A percentile compares a stretch with the other conserved stretches of the same genome.
phyloP scores from a whole-genome alignment of 768 basidiomycete genomes.

The Dictyophora rubrovolvata region DNA sequence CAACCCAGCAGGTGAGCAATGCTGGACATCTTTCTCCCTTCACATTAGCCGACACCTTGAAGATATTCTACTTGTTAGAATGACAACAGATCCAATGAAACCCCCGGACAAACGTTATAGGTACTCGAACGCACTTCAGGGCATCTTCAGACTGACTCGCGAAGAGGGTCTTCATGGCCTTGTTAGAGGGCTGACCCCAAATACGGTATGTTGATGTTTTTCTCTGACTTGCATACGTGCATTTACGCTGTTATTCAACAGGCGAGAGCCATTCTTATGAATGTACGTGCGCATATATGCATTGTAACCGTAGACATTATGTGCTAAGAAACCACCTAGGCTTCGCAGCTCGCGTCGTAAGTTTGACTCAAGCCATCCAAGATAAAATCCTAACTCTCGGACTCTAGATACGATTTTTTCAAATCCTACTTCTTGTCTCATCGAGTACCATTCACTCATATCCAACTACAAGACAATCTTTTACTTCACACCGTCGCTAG shows the following conservation, averaged over 20 bases:
- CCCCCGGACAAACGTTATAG: constrained; percentile 64
- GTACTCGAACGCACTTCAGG: constrained; percentile 71
- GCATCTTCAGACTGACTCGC: constrained; percentile 52
- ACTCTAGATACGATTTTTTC: constrained; percentile 63
- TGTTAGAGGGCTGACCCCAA: constrained; percentile 66
- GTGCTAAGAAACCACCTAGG: constrained; percentile 27
- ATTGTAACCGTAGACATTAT: background rate
- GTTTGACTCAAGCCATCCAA: constrained; percentile 20
- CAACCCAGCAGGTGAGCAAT: constrained; percentile 61
- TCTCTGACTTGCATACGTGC: background rate
- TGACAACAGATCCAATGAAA: constrained; percentile 79
- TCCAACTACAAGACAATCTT: constrained; percentile 56
- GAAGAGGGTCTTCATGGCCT: constrained; percentile 65
- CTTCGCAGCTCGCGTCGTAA: constrained; percentile 78
- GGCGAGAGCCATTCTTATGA: constrained; percentile 64
- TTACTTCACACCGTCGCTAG: constrained; percentile 60
- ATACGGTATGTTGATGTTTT: constrained; percentile 40
- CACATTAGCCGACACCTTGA: constrained; percentile 14
- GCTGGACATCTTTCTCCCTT: background rate
- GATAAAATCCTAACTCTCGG: constrained; percentile 1
- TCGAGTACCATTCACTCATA: constrained; percentile 44
- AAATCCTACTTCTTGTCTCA: constrained; percentile 46
- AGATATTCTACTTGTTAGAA: constrained; percentile 69
- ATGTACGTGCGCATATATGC: constrained; percentile 35
- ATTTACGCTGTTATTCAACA: constrained; percentile 15